phyloP scores from a whole-genome alignment of 495 filamentous ascomycete species.

The Podospora sp. region DNA sequence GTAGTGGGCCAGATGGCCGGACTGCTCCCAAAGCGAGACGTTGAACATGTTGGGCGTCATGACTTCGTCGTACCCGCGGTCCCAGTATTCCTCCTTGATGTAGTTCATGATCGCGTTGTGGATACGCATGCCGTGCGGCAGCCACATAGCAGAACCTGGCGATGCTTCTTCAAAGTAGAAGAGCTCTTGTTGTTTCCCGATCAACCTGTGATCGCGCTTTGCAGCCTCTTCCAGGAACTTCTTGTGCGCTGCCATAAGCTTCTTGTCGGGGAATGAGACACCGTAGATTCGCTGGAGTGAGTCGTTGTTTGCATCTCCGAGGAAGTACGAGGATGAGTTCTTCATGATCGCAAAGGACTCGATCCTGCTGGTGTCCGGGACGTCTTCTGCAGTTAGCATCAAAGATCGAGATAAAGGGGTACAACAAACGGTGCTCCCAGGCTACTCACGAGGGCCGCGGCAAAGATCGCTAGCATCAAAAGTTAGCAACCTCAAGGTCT shows the following conservation, averaged over 20 bases:
- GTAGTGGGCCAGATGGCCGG: slow-evolving; percentile 95
- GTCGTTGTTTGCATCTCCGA: slow-evolving; percentile 89
- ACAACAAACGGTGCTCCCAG: background rate
- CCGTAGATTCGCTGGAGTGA: slow-evolving; percentile 95
- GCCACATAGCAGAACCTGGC: slow-evolving; percentile 89
- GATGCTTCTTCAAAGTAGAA: slow-evolving; percentile 95
- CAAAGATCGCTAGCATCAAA: slow-evolving; percentile 42
- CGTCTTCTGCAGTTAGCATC: slow-evolving; percentile 52
- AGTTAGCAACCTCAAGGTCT: background rate
- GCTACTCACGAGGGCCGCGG: slow-evolving; percentile 55
- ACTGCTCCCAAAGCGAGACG: slow-evolving; percentile 84
- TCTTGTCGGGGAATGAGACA: slow-evolving; percentile 96
- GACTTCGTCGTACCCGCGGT: slow-evolving; percentile 92
- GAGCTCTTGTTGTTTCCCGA: slow-evolving; percentile 92
- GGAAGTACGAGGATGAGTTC: slow-evolving; percentile 96
- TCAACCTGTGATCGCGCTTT: slow-evolving; percentile 88
- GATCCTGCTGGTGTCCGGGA: slow-evolving; percentile 88
- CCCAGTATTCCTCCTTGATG: slow-evolving; percentile 85
- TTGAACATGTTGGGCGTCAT: slow-evolving; percentile 97
- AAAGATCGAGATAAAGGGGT: no score
- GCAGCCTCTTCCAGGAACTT: slow-evolving; percentile 94
- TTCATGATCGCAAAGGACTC: slow-evolving; percentile 89
- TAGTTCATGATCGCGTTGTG: slow-evolving; percentile 84
- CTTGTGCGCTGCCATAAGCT: slow-evolving; percentile 83
- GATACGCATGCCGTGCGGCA: slow-evolving; percentile 90